Base-by-base conservation (phyloP, 2,329 filamentous ascomycete species). In the Colletotrichum gigasporum region DNA sequence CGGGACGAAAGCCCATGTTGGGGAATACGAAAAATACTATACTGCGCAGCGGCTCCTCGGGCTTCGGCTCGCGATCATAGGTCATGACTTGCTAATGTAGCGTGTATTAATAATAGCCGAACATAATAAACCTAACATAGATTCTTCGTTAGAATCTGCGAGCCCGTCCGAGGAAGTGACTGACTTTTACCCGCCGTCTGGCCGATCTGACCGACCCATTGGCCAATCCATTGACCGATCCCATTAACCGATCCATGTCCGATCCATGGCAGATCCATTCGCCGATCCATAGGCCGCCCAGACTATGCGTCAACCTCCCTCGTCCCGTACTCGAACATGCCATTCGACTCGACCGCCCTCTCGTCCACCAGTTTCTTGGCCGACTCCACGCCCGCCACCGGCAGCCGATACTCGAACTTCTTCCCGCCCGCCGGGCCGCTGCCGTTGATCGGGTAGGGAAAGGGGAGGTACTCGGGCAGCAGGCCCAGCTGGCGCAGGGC, bases 401-500 rank as follows among this genome's bases (percentile, higher is more conserved):
- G 76, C 3, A 78, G 71, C 1, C 67, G 68, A 28, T 75, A 78
- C 58, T 77, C 72, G 2, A 72, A 67, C 11, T 20, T 62, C 42
- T 68, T 62, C 5, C 63, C 68, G 4, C 22, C 32, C 5, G 63
- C 11, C 24, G 63, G 57, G 7, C 18, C 45, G 9, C 39, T 47
- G n/a, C 63, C 63, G 32, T 63, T 58, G 45, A 63, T 65, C 16
- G 51, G 58, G 32, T 65, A 65, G 0, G 88, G 88, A 64, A 88
- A 91, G 0, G 85, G 84, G 0, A 92, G 79, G 66, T 87, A 91
- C 60, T 91, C 74, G 1, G 76, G 76, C 57, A 90, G 69, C 44
- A 89, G 68, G 0, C 85, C 87, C 2, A 88, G 70, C 69, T 90
- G 88, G 4, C 83, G 76, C n/a, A 91, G 74, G 8, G 86, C 86